phyloP scores from a whole-genome alignment of 805 yeast species.

The Helenozyma rhizophorensis region DNA sequence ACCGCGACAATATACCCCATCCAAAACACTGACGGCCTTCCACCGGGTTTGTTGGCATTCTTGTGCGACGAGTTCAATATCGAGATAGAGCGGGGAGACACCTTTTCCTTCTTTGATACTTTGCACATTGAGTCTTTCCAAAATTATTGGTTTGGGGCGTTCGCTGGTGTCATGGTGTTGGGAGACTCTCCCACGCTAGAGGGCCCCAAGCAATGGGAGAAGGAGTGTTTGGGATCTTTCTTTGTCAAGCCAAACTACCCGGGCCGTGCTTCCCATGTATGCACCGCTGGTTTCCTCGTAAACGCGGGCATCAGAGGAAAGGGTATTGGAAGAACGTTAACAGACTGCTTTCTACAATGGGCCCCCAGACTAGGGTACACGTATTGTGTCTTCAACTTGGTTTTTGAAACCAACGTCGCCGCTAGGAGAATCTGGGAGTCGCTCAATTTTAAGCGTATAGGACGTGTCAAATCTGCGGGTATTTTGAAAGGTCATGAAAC shows the following conservation, averaged over 20 bases:
- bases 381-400: conserved; percentile 75
- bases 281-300: conserved; percentile 83
- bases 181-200: conserved; percentile 58
- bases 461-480: conserved; percentile 84
- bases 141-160: conserved; percentile 82
- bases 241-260: conserved; percentile 85
- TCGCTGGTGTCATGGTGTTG: conserved; percentile 73
- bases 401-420: conserved; percentile 83
- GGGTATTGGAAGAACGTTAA: conserved; percentile 83
- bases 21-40: conserved; percentile 59
- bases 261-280: conserved; percentile 90
- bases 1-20: conserved; percentile 92
- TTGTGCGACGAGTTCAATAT: conserved; percentile 88
- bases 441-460: conserved; percentile 71
- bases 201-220: conserved; percentile 76
- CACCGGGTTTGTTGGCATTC: conserved; percentile 74
- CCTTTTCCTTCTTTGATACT: conserved; percentile 81
- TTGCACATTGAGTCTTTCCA: conserved; percentile 72
- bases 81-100: conserved; percentile 86
- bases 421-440: conserved; percentile 77
- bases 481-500: conserved; percentile 77
- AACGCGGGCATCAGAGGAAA: conserved; percentile 90
- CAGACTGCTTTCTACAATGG: conserved; percentile 86
- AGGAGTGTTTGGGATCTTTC: conserved; percentile 86
- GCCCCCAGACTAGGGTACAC: conserved; percentile 86